These are phyloP conservation scores for Asterophora lycoperdoides DNA, from an alignment of 768 basidiomycete species.

Conservation along the genomic window DNA sequence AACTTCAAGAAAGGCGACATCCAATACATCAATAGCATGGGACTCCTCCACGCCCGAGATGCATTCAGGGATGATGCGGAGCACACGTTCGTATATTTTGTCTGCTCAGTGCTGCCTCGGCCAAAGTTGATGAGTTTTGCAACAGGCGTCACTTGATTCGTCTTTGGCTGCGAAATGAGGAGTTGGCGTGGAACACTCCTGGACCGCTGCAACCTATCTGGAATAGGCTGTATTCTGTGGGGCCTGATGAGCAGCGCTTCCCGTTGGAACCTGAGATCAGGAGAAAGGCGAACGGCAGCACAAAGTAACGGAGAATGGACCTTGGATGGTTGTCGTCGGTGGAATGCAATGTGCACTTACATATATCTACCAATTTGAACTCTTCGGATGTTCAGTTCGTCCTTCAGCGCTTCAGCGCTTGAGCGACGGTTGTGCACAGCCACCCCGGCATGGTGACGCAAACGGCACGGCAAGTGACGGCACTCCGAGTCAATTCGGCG, in stretches of 20 bases:
- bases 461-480: too few species aligned
- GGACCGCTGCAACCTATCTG: constrained; percentile 34
- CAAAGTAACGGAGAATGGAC: constrained; percentile 17
- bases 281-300: constrained; percentile 30
- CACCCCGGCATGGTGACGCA: too few species aligned
- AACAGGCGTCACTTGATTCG: constrained; percentile 41
- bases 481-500: too few species aligned
- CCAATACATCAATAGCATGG: constrained; percentile 45
- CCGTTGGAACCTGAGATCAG: constrained; percentile 42
- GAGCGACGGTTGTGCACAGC: too few species aligned
- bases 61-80: constrained; percentile 38
- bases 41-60: constrained; percentile 41
- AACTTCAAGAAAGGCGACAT: constrained; percentile 49
- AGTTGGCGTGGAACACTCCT: constrained; percentile 43
- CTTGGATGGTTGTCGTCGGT: neutral
- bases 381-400: too few species aligned
- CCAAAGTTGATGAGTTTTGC: neutral
- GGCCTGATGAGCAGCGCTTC: constrained; percentile 40
- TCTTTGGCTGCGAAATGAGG: constrained; percentile 43
- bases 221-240: constrained; percentile 34
- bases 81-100: constrained; percentile 31
- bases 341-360: neutral
- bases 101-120: neutral
- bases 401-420: too few species aligned
- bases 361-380: too few species aligned